These are phyloP conservation scores for Hypomontagnella monticulosa DNA, from an alignment of 495 filamentous ascomycete species.

Conservation along the genomic window DNA sequence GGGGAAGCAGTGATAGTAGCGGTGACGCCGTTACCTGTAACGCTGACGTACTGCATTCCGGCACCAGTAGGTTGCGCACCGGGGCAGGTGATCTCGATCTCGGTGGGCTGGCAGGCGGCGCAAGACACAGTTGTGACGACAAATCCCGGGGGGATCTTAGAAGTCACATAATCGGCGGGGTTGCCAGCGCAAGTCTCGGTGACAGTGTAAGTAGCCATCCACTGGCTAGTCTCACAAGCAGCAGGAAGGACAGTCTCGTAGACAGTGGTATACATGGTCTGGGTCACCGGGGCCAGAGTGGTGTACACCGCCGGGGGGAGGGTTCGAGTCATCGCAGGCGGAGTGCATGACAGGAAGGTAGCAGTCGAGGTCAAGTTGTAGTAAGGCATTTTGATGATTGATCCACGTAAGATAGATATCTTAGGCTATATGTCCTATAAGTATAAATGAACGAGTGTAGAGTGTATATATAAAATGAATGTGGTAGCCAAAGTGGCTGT, in stretches of 20 bases:
- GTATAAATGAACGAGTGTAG: slow-evolving; percentile 10
- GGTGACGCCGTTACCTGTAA: slow-evolving; percentile 49
- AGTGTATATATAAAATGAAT: slow-evolving; percentile 36
- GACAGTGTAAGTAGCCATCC: slow-evolving; percentile 58
- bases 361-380: slow-evolving; percentile 35
- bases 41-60: slow-evolving; percentile 32
- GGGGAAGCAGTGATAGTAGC: slow-evolving; percentile 43
- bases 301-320: slow-evolving; percentile 9
- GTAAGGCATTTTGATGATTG: slow-evolving; percentile 36
- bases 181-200: slow-evolving; percentile 51
- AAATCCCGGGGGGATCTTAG: slow-evolving; percentile 49
- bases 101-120: slow-evolving; percentile 41
- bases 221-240: slow-evolving; percentile 52
- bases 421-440: background rate
- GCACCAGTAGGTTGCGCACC: slow-evolving; percentile 44
- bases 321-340: slow-evolving; percentile 23
- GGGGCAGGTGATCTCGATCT: slow-evolving; percentile 50
- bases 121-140: slow-evolving; percentile 52
- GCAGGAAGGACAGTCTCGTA: slow-evolving; percentile 54
- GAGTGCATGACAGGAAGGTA: slow-evolving; percentile 29
- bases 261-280: slow-evolving; percentile 49
- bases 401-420: background rate
- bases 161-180: slow-evolving; percentile 35
- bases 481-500: slow-evolving; percentile 35
- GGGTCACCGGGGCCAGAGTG: slow-evolving; percentile 31